A percentile compares a stretch with the other conserved stretches of the same genome.
These are phyloP conservation scores for Blastocystis sp. DNA, from an alignment of 352 stramenopile species.

Conservation along the genomic window DNA sequence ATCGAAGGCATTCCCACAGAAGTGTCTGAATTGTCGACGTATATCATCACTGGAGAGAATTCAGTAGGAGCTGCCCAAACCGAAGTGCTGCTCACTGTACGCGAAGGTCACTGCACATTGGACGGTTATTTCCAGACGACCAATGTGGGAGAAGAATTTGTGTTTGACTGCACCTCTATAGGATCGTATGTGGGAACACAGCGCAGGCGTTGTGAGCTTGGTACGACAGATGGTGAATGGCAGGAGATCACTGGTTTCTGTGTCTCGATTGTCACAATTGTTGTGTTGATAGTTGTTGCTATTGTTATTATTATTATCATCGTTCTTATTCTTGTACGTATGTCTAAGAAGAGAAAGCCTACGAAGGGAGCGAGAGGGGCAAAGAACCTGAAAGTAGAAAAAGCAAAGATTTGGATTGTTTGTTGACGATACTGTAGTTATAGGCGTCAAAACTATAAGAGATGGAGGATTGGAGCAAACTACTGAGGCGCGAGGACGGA, in stretches of 20 bases:
- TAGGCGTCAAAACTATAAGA: not conserved
- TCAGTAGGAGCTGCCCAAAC: not conserved
- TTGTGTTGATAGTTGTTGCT: not conserved
- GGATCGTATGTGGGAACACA: conserved; percentile 17
- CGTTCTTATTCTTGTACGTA: not conserved
- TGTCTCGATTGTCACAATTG: not conserved
- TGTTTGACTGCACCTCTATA: not conserved
- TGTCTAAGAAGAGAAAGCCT: not conserved
- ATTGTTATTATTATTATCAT: conserved; percentile 13
- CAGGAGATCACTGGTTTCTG: not conserved
- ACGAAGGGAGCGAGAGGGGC: not conserved
- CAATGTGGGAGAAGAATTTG: not conserved
- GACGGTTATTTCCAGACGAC: conserved; percentile 16
- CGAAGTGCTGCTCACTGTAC: not conserved
- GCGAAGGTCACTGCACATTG: not conserved
- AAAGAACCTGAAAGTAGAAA: not conserved
- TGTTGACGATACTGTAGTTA: not conserved
- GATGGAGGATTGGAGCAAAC: not conserved
- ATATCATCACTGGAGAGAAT: conserved; percentile 17
- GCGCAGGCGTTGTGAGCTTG: not conserved
- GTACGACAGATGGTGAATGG: not conserved
- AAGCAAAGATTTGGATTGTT: not conserved
- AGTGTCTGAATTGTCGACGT: not conserved
- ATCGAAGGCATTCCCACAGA: not conserved
- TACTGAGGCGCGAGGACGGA: not conserved